A percentile compares a stretch with the other conserved stretches of the same genome.
Evolutionary conservation across 495 filamentous ascomycete species (phyloP).

Genomic region (Hapsidospora chrysogenum): DNA sequence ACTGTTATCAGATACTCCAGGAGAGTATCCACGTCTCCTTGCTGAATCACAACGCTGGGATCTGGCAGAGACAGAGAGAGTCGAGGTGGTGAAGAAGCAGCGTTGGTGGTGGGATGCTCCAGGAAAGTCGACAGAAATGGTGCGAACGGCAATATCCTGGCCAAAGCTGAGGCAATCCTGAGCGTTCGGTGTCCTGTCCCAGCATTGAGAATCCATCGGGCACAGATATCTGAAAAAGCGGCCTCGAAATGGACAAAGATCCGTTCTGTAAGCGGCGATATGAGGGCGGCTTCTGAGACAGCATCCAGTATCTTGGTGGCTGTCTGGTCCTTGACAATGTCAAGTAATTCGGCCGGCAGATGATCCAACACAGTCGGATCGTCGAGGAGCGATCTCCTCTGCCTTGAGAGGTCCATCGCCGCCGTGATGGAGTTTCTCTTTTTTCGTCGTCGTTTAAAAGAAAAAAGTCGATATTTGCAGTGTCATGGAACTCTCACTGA

Average conservation of each 20-base stretch:
- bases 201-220: constrained; percentile 45
- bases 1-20: constrained; percentile 42
- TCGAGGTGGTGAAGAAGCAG: background rate
- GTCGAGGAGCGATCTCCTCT: constrained; percentile 19
- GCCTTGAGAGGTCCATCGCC: constrained; percentile 22
- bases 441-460: too few relatives aligned
- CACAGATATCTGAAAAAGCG: constrained; percentile 63
- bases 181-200: constrained; percentile 20
- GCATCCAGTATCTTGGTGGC: constrained; percentile 51
- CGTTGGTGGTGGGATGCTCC: constrained; percentile 18
- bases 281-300: constrained; percentile 48
- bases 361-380: constrained; percentile 27
- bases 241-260: constrained; percentile 56
- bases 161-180: constrained; percentile 48
- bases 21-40: constrained; percentile 12
- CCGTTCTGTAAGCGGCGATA: constrained; percentile 42
- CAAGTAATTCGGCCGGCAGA: constrained; percentile 47
- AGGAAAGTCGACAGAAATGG: constrained; percentile 48
- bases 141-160: constrained; percentile 62
- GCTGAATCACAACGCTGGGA: background rate
- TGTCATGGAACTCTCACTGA: too few relatives aligned
- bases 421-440: constrained; percentile 26
- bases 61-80: background rate
- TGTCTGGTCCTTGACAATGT: constrained; percentile 43
- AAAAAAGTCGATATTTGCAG: too few relatives aligned